phyloP scores from a whole-genome alignment of 768 basidiomycete genomes.

The Russula sp. region DNA sequence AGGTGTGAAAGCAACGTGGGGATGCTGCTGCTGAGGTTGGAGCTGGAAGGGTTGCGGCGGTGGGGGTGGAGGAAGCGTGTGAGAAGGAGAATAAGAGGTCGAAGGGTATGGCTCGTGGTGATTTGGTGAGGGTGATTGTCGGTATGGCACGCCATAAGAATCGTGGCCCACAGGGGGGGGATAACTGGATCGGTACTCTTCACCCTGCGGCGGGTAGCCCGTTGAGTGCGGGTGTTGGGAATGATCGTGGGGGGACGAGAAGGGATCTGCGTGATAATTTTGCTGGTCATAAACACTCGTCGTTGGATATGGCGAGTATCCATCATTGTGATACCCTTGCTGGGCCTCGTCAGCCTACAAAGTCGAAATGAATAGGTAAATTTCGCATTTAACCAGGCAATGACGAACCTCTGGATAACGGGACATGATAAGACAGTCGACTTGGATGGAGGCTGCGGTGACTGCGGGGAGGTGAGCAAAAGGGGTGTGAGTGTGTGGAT shows the following conservation, averaged over 20 bases:
- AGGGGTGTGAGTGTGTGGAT: no score
- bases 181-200: slow-evolving; percentile 14
- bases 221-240: slow-evolving; percentile 9
- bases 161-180: slow-evolving; percentile 24
- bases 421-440: slow-evolving; percentile 29
- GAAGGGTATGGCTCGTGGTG: slow-evolving; percentile 15
- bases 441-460: not conserved
- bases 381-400: not conserved
- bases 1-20: not conserved
- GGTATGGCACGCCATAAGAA: slow-evolving; percentile 16
- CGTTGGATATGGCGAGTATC: slow-evolving; percentile 45
- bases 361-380: not conserved
- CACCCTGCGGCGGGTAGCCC: slow-evolving; percentile 21
- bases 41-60: not conserved
- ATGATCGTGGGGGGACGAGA: slow-evolving; percentile 29
- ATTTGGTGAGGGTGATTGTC: slow-evolving; percentile 25
- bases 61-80: slow-evolving; percentile 13
- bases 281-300: slow-evolving; percentile 29
- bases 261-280: slow-evolving; percentile 36
- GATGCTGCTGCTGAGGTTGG: not conserved
- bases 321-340: slow-evolving; percentile 57
- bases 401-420: slow-evolving; percentile 35
- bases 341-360: slow-evolving; percentile 58
- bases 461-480: not conserved
- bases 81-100: slow-evolving; percentile 9